Conservation (phyloP, 108 stramenopile species). For the Stephanodiscus triporus region DNA sequence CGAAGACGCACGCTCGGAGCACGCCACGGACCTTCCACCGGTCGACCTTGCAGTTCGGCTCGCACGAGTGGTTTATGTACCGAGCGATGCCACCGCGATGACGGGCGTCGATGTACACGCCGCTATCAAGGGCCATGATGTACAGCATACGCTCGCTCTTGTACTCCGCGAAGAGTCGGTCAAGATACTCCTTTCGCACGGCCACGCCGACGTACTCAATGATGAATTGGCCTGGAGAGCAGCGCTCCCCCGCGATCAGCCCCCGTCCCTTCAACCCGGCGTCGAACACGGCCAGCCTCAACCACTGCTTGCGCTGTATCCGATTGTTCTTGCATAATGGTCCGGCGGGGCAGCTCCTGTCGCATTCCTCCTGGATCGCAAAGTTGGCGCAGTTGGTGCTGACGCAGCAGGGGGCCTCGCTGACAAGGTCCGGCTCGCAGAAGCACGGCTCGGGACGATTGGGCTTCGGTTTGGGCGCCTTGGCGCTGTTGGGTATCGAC, state of each 20-base stretch:
- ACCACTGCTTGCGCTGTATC: slow-evolving; percentile 67
- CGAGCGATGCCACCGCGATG: slow-evolving; percentile 90
- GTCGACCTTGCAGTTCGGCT: slow-evolving; percentile 94
- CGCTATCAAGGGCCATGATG: slow-evolving; percentile 92
- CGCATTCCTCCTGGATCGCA: slow-evolving; percentile 86
- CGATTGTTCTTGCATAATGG: slow-evolving; percentile 78
- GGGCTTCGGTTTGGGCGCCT: slow-evolving; percentile 39
- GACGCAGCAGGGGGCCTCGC: slow-evolving; percentile 30
- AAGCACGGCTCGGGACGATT: slow-evolving; percentile 53
- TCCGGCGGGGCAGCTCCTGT: slow-evolving; percentile 64
- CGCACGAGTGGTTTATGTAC: slow-evolving; percentile 98
- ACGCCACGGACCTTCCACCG: slow-evolving; percentile 91
- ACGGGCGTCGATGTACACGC: slow-evolving; percentile 94
- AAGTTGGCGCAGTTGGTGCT: slow-evolving; percentile 65
- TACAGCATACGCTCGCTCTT: slow-evolving; percentile 87
- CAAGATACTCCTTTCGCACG: slow-evolving; percentile 59
- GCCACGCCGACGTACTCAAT: slow-evolving; percentile 89
- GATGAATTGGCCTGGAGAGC: slow-evolving; percentile 68
- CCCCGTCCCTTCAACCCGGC: slow-evolving; percentile 83
- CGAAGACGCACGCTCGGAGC: slow-evolving; percentile 85
- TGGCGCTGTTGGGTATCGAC: slow-evolving; percentile 20
- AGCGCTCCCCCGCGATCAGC: slow-evolving; percentile 56
- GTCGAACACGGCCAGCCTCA: slow-evolving; percentile 65
- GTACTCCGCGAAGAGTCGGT: slow-evolving; percentile 69
- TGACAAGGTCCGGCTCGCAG: slow-evolving; percentile 46